phyloP scores from a whole-genome alignment of 1,284 basidiomycete genomes.

The Pseudozyma hubeiensis region DNA sequence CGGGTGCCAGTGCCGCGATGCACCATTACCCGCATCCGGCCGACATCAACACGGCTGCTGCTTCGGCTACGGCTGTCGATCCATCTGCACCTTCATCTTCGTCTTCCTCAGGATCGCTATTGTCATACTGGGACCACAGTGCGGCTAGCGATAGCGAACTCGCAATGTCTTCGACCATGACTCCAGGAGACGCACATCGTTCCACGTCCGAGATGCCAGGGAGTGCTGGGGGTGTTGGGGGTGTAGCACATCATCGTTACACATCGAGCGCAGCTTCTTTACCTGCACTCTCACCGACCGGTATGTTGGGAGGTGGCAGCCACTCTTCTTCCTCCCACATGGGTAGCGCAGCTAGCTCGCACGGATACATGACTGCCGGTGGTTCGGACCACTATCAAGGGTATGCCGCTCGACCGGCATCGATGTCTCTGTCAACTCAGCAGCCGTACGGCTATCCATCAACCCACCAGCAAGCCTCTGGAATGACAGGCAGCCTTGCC shows the following conservation, averaged over 20 bases:
- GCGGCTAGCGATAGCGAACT: slow-evolving; percentile 25
- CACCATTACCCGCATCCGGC: slow-evolving; percentile 5
- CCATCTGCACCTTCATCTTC: slow-evolving; percentile 16
- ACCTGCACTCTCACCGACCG: slow-evolving; percentile 17
- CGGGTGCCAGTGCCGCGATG: slow-evolving; percentile 3
- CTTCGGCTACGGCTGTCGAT: not conserved
- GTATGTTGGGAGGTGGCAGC: not conserved
- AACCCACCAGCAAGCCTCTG: not conserved
- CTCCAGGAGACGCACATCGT: slow-evolving; percentile 14
- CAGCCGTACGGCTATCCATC: slow-evolving; percentile 1
- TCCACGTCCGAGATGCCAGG: slow-evolving; percentile 9
- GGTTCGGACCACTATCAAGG: slow-evolving; percentile 18
- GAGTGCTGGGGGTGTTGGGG: not conserved
- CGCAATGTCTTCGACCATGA: slow-evolving; percentile 21
- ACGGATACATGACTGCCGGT: slow-evolving; percentile 12
- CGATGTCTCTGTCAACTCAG: slow-evolving; percentile 10
- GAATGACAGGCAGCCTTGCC: not conserved
- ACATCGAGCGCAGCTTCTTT: slow-evolving; percentile 24
- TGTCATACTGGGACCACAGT: slow-evolving; percentile 35
- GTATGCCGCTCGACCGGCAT: slow-evolving; percentile 10
- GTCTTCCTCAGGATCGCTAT: slow-evolving; percentile 27
- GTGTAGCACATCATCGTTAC: slow-evolving; percentile 20
- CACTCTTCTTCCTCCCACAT: slow-evolving; percentile 8
- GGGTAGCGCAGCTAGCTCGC: not conserved
- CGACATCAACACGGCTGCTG: slow-evolving; percentile 2